These are phyloP conservation scores for Candida ipomoeae DNA, from an alignment of 805 yeast species.

Conservation along the genomic window DNA sequence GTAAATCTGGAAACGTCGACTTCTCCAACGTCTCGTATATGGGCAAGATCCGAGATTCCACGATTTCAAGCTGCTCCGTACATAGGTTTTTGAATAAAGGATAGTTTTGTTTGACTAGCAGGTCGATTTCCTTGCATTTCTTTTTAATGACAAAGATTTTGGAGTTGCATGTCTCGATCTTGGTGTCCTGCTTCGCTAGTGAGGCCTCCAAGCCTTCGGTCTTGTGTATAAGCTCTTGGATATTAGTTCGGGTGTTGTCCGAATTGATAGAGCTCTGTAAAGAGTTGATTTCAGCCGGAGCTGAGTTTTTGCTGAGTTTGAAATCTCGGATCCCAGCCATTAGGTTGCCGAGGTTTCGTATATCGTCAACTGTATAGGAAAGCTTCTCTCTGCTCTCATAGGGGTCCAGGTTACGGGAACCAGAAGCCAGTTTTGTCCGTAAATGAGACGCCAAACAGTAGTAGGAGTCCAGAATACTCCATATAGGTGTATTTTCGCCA, in stretches of 20 bases:
- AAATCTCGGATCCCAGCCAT: conserved; percentile 25
- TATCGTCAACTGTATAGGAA: conserved; percentile 15
- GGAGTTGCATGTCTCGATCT: conserved; percentile 23
- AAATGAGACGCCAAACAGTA: conserved; percentile 9
- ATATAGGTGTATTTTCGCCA: conserved; percentile 11
- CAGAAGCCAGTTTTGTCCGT: neutral
- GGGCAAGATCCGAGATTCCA: conserved; percentile 26
- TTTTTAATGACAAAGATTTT: conserved; percentile 23
- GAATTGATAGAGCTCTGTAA: conserved; percentile 1
- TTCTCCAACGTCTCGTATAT: conserved; percentile 21
- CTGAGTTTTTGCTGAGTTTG: conserved; percentile 19
- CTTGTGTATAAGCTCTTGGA: neutral
- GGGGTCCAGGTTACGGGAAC: neutral
- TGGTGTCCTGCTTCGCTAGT: conserved; percentile 15
- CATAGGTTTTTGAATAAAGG: conserved; percentile 15
- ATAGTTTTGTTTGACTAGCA: conserved; percentile 16
- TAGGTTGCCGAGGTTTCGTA: conserved; percentile 13
- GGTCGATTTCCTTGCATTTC: conserved; percentile 18
- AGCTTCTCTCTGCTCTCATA: neutral
- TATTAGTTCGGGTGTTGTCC: neutral
- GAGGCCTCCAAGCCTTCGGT: neutral
- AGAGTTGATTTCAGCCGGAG: conserved; percentile 20
- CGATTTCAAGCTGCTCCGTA: conserved; percentile 23
- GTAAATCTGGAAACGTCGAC: conserved; percentile 21
- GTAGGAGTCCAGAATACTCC: conserved; percentile 8